phyloP scores from a whole-genome alignment of 1,139 yeast species.

The Casaregolazyma suthepensis region DNA sequence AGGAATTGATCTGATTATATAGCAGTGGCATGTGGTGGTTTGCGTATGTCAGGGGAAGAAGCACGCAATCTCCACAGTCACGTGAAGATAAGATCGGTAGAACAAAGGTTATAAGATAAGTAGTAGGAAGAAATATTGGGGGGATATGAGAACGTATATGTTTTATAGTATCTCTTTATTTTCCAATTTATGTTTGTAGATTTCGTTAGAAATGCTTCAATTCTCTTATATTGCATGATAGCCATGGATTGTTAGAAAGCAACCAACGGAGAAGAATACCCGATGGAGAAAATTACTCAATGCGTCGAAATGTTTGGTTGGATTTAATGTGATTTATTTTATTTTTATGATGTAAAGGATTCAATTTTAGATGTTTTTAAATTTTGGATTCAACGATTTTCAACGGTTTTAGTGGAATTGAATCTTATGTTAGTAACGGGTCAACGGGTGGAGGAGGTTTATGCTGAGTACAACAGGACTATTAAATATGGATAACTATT shows the following conservation, averaged over 20 bases:
- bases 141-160: no score
- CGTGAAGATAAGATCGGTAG: background rate
- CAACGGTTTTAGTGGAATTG: no score
- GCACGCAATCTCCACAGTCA: background rate
- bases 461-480: no score
- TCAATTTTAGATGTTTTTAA: no score
- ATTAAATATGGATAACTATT: no score
- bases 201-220: background rate
- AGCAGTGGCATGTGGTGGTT: background rate
- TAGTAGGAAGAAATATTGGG: background rate
- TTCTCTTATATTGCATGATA: background rate
- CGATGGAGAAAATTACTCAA: background rate
- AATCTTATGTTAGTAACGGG: no score
- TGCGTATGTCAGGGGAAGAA: background rate
- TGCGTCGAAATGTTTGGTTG: background rate
- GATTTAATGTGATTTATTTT: no score
- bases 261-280: background rate
- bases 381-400: no score
- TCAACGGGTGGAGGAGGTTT: no score
- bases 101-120: background rate
- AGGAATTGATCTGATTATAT: background rate
- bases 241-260: background rate
- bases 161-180: no score
- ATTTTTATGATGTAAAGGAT: no score
- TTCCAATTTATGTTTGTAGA: no score